These are phyloP conservation scores for Colletotrichum sublineola DNA, from an alignment of 2,329 filamentous ascomycete species.

Conservation along the genomic window DNA sequence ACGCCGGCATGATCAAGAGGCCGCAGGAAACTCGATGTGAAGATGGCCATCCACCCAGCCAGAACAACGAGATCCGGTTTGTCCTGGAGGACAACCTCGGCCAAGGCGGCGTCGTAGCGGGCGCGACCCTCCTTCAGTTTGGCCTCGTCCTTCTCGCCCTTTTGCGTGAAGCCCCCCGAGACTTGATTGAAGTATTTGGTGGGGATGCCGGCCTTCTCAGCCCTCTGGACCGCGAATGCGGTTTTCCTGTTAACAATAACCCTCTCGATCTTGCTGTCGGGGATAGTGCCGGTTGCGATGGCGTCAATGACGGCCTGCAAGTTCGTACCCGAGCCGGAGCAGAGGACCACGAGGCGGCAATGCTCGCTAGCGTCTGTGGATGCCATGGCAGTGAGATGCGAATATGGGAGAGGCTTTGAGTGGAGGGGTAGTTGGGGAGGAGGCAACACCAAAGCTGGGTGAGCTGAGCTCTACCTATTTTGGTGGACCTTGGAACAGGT, in stretches of 20 bases:
- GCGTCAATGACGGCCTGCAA: constrained; percentile 78
- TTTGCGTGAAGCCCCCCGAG: constrained; percentile 73
- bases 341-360: constrained; percentile 75
- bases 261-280: constrained; percentile 58
- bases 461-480: not conserved
- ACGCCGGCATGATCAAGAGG: constrained; percentile 74
- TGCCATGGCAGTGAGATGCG: constrained; percentile 11
- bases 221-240: constrained; percentile 58
- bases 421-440: not conserved
- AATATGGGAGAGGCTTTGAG: not conserved
- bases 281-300: constrained; percentile 55
- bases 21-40: constrained; percentile 76
- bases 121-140: constrained; percentile 70
- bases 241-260: constrained; percentile 64
- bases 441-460: not conserved
- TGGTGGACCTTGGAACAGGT: not conserved
- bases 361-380: not conserved
- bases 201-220: constrained; percentile 71
- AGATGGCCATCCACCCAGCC: constrained; percentile 90
- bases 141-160: constrained; percentile 70
- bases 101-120: constrained; percentile 82
- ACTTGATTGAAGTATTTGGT: constrained; percentile 87
- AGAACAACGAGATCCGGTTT: constrained; percentile 82
- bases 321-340: constrained; percentile 82
- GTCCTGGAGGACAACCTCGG: constrained; percentile 73